Evolutionary conservation across 140 eudicot genomes (phyloP).

Genomic region (Ambrosia hybrid): DNA sequence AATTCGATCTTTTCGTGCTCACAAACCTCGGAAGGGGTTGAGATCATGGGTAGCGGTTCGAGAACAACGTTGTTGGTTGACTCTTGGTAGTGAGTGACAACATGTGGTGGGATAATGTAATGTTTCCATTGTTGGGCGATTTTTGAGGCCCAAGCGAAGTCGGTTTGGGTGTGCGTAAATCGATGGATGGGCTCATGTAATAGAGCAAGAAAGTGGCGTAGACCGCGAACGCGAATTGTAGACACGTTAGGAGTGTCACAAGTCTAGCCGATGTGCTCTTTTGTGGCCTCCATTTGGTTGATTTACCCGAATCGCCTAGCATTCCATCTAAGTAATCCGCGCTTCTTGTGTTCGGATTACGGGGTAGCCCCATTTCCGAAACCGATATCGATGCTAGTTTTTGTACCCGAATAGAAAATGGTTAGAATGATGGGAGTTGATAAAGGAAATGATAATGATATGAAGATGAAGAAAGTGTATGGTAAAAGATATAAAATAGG

Average conservation of each 20-base stretch:
- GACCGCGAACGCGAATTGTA: constrained; percentile 85
- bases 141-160: constrained; percentile 79
- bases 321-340: constrained; percentile 87
- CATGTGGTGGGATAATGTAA: constrained; percentile 56
- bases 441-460: not conserved
- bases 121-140: constrained; percentile 83
- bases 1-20: constrained; percentile 89
- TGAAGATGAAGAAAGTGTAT: constrained; percentile 24
- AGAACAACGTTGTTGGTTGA: constrained; percentile 37
- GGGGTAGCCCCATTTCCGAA: constrained; percentile 46
- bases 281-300: constrained; percentile 42
- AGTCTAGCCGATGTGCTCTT: constrained; percentile 55
- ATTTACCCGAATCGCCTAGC: constrained; percentile 56
- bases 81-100: constrained; percentile 57
- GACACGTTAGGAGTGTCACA: constrained; percentile 73
- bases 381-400: not conserved
- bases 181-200: constrained; percentile 86
- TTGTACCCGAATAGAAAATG: no score
- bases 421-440: not conserved
- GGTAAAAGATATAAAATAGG: constrained; percentile 23
- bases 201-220: constrained; percentile 85
- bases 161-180: constrained; percentile 60
- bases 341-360: constrained; percentile 58
- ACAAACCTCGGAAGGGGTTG: constrained; percentile 58
- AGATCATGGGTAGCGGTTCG: constrained; percentile 30